Evolutionary conservation across 2,329 filamentous ascomycete genomes (phyloP).

Genomic region (Fusarium hainanense): DNA sequence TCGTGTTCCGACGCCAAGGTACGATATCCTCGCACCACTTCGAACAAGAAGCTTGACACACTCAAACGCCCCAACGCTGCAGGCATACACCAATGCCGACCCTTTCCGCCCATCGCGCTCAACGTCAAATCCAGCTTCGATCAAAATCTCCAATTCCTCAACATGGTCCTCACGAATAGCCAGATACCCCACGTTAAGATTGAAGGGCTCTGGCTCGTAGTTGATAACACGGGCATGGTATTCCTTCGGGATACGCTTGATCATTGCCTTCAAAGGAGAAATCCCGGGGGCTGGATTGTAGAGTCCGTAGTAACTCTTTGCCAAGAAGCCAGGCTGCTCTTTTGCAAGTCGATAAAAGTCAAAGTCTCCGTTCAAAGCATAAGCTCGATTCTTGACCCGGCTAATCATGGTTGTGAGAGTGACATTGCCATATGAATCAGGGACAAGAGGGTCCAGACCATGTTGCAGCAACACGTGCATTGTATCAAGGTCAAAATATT

Average conservation of each 20-base stretch:
- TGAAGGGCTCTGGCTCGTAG: background rate
- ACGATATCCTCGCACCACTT: slow-evolving; percentile 31
- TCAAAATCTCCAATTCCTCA: slow-evolving; percentile 11
- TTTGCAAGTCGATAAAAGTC: slow-evolving; percentile 34
- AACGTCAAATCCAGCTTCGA: slow-evolving; percentile 33
- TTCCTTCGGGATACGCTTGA: slow-evolving; percentile 33
- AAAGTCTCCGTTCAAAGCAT: slow-evolving; percentile 31
- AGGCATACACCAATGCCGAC: slow-evolving; percentile 40
- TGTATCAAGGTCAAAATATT: background rate
- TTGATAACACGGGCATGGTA: slow-evolving; percentile 26
- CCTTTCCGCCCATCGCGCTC: slow-evolving; percentile 31
- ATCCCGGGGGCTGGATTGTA: background rate
- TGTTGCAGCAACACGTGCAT: slow-evolving; percentile 16
- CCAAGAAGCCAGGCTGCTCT: slow-evolving; percentile 30
- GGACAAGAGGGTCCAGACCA: slow-evolving; percentile 27
- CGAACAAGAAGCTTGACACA: slow-evolving; percentile 39
- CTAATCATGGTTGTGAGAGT: slow-evolving; percentile 11
- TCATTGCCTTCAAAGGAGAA: slow-evolving; percentile 12
- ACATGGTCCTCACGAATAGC: slow-evolving; percentile 12
- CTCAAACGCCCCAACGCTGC: slow-evolving; percentile 14
- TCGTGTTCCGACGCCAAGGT: slow-evolving; percentile 11
- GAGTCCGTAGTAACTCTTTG: background rate
- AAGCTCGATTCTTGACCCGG: background rate
- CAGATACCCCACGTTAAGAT: slow-evolving; percentile 3
- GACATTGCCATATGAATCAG: background rate